These are phyloP conservation scores for Fusarium palustre DNA, from an alignment of 2,329 filamentous ascomycete species.

Conservation along the genomic window DNA sequence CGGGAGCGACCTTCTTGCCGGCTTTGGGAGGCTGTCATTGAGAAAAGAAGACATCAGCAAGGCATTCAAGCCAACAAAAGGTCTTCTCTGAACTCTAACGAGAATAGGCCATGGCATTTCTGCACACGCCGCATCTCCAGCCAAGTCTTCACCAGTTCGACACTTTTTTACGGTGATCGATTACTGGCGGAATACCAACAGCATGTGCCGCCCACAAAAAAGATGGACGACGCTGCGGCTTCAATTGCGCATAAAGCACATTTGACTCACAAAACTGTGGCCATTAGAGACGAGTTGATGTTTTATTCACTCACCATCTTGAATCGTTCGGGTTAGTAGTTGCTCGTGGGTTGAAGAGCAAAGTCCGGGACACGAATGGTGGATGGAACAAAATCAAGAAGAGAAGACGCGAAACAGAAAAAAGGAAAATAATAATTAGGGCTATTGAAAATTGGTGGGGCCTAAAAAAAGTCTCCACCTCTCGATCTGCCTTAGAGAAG, in stretches of 20 bases:
- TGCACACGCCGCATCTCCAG: conserved; percentile 69
- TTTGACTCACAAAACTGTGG: conserved; percentile 54
- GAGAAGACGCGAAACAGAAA: conserved; percentile 43
- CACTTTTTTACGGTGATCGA: conserved; percentile 40
- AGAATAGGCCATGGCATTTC: conserved; percentile 71
- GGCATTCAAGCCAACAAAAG: conserved; percentile 78
- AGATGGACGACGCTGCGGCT: conserved; percentile 47
- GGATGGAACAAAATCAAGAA: conserved; percentile 48
- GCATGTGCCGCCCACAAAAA: conserved; percentile 36
- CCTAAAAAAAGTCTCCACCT: not conserved
- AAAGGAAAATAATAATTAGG: conserved; percentile 54
- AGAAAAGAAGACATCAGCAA: conserved; percentile 99
- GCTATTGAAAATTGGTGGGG: conserved; percentile 43
- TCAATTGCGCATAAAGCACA: conserved; percentile 52
- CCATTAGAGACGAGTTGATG: conserved; percentile 53
- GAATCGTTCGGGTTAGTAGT: conserved; percentile 53
- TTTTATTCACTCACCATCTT: conserved; percentile 57
- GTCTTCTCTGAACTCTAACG: conserved; percentile 95
- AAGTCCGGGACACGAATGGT: conserved; percentile 49
- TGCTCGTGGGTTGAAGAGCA: conserved; percentile 53
- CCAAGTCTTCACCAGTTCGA: conserved; percentile 69
- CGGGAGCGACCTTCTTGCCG: conserved; percentile 97
- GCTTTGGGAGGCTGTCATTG: conserved; percentile 99
- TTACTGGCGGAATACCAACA: conserved; percentile 52
- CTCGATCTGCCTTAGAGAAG: not conserved